phyloP scores from a whole-genome alignment of 768 basidiomycete genomes.

The Pleurotus eryngii region DNA sequence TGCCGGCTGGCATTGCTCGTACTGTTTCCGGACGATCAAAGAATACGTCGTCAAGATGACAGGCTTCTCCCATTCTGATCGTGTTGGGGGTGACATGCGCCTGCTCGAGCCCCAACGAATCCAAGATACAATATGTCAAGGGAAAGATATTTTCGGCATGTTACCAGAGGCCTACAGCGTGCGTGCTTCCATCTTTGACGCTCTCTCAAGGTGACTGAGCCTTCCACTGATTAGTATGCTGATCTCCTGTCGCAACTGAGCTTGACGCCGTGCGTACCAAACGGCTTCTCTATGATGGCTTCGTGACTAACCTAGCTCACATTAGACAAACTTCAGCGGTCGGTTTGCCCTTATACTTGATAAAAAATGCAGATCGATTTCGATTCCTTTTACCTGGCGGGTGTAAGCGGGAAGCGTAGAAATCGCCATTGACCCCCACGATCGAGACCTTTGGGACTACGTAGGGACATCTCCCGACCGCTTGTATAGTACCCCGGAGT shows the following conservation, averaged over 20 bases:
- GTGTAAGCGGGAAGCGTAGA: constrained; percentile 33
- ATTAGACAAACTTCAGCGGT: constrained; percentile 42
- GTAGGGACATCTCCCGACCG: no score
- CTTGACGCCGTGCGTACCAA: constrained; percentile 42
- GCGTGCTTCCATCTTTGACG: constrained; percentile 17
- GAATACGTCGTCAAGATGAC: constrained; percentile 61
- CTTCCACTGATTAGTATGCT: constrained; percentile 35
- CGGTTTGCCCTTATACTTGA: constrained; percentile 47
- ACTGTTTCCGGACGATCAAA: constrained; percentile 57
- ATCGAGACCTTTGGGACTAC: no score
- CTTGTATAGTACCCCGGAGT: no score
- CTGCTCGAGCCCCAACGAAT: constrained; percentile 49
- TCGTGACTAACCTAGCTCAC: background rate
- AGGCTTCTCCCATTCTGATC: constrained; percentile 61
- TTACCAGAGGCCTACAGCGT: constrained; percentile 60
- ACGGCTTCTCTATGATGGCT: background rate
- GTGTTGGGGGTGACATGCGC: constrained; percentile 44
- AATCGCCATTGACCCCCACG: background rate
- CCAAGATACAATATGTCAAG: constrained; percentile 55
- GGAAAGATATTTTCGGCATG: constrained; percentile 65
- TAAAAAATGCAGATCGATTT: constrained; percentile 48
- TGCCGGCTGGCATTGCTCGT: constrained; percentile 69
- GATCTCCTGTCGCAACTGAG: constrained; percentile 52
- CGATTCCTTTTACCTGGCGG: constrained; percentile 55
- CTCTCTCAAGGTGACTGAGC: background rate